Percentiles rank a stretch among this genome's conserved stretches.
phyloP scores from a whole-genome alignment of 805 yeast species.

The Starmerella cellae region DNA sequence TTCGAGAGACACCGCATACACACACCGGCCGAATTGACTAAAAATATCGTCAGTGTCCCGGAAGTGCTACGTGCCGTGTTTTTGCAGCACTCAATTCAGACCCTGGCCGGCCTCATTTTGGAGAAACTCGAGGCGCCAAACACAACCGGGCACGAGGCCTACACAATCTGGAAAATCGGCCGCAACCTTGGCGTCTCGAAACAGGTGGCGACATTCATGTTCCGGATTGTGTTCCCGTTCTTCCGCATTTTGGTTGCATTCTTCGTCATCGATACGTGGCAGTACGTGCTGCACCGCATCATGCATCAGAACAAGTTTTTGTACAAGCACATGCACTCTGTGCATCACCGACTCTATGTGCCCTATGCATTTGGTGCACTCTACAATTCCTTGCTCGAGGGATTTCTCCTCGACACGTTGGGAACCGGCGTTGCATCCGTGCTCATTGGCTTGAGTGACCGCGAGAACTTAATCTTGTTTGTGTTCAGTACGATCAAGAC shows the following conservation, averaged over 20 bases:
- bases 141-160: constrained; percentile 39
- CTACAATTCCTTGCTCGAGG: constrained; percentile 89
- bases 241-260: constrained; percentile 51
- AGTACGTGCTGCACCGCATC: constrained; percentile 71
- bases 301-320: constrained; percentile 75
- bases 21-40: constrained; percentile 73
- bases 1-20: constrained; percentile 82
- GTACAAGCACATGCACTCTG: constrained; percentile 75
- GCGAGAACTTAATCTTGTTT: constrained; percentile 63
- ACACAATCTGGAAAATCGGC: constrained; percentile 36
- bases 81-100: constrained; percentile 73
- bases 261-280: constrained; percentile 84
- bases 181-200: constrained; percentile 25
- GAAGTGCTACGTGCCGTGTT: constrained; percentile 74
- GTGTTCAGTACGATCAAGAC: constrained; percentile 90
- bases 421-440: constrained; percentile 81
- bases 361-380: constrained; percentile 96
- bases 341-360: constrained; percentile 87
- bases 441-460: constrained; percentile 48
- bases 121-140: constrained; percentile 40
- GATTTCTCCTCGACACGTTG: constrained; percentile 76
- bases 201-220: constrained; percentile 36
- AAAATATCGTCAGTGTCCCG: constrained; percentile 58
- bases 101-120: constrained; percentile 49
- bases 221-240: constrained; percentile 51